A percentile compares a stretch with the other conserved stretches of the same genome.
Evolutionary conservation across 805 yeast genomes (phyloP).

Genomic region (Starmera quercuum): DNA sequence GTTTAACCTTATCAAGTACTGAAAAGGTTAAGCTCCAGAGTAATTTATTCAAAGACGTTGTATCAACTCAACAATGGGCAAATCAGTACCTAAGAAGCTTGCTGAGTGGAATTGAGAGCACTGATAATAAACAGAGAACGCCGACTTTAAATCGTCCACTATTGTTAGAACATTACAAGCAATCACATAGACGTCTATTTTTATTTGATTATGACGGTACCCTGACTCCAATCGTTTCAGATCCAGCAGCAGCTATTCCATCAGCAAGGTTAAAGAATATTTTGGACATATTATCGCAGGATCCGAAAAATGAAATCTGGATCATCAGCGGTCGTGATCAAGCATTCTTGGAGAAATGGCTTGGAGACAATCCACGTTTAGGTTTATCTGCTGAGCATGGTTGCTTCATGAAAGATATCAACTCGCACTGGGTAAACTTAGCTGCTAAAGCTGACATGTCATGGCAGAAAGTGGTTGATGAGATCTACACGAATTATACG

Average conservation of each 20-base stretch:
- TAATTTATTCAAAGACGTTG: constrained; percentile 56
- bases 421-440: constrained; percentile 72
- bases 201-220: constrained; percentile 98
- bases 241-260: constrained; percentile 98
- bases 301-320: constrained; percentile 86
- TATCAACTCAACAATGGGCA: constrained; percentile 80
- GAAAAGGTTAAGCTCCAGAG: constrained; percentile 39
- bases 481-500: constrained; percentile 66
- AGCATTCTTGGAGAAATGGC: constrained; percentile 79
- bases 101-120: constrained; percentile 29
- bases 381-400: constrained; percentile 98
- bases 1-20: constrained; percentile 47
- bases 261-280: constrained; percentile 60
- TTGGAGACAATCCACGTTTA: constrained; percentile 57
- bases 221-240: constrained; percentile 89
- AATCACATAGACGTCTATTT: constrained; percentile 65
- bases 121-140: constrained; percentile 44
- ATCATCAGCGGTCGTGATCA: constrained; percentile 95
- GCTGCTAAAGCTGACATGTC: constrained; percentile 83
- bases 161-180: constrained; percentile 49
- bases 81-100: constrained; percentile 47
- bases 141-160: constrained; percentile 77
- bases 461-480: constrained; percentile 84
- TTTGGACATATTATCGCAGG: constrained; percentile 53
- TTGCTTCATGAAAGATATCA: constrained; percentile 79